Evolutionary conservation across 345 rosid genomes (phyloP).

Genomic region (Euphorbia pulcherrima): DNA sequence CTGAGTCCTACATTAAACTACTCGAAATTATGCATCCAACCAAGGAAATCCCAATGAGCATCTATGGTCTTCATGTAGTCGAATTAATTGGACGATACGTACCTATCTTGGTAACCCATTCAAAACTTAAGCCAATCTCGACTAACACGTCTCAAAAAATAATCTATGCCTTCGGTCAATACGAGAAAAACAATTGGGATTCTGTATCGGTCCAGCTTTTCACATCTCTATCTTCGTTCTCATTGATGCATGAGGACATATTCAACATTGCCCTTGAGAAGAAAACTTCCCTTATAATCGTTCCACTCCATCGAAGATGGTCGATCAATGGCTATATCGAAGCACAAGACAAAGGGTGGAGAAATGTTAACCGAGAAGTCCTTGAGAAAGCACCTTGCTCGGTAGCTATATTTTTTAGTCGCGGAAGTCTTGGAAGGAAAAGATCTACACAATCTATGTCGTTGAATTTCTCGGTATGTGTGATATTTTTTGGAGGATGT

Average conservation of each 20-base stretch:
- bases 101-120: constrained; percentile 28
- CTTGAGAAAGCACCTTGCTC: constrained; percentile 58
- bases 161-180: constrained; percentile 25
- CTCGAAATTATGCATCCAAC: constrained; percentile 27
- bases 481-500: constrained; percentile 59
- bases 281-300: constrained; percentile 39
- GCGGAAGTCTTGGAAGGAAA: background rate
- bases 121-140: background rate
- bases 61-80: constrained; percentile 33
- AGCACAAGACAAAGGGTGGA: constrained; percentile 28
- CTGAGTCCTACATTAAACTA: constrained; percentile 28
- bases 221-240: constrained; percentile 41
- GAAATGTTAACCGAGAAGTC: constrained; percentile 41
- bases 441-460: background rate
- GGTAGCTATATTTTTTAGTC: constrained; percentile 32
- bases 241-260: constrained; percentile 57
- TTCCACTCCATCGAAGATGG: constrained; percentile 60
- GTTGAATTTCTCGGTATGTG: background rate
- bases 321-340: constrained; percentile 32
- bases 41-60: constrained; percentile 17
- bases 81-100: constrained; percentile 36
- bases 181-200: constrained; percentile 16
- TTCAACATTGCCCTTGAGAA: constrained; percentile 51
- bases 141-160: constrained; percentile 22
- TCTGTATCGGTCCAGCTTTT: constrained; percentile 16